Conservation (phyloP, 768 basidiomycete genomes). For the Termitomyces sp. region DNA sequence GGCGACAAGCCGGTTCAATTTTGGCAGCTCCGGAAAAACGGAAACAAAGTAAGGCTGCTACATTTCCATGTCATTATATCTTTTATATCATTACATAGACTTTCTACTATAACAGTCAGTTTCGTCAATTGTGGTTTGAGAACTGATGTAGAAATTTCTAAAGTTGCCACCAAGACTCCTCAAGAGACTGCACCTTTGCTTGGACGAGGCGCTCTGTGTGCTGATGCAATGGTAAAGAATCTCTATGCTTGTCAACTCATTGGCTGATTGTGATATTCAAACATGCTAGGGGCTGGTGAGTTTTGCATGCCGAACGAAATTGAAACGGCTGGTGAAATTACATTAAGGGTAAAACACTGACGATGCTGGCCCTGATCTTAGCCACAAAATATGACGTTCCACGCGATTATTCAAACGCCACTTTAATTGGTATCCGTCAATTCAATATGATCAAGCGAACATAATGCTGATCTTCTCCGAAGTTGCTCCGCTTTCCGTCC, state of each 20-base stretch:
- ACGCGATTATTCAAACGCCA: slow-evolving; percentile 53
- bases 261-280: neutral
- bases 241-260: neutral
- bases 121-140: neutral
- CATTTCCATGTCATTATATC: neutral
- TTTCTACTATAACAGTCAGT: slow-evolving; percentile 68
- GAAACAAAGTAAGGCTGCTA: slow-evolving; percentile 40
- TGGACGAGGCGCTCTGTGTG: slow-evolving; percentile 83
- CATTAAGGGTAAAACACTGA: slow-evolving; percentile 80
- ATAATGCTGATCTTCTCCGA: neutral
- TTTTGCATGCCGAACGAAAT: neutral
- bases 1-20: slow-evolving; percentile 80
- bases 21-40: slow-evolving; percentile 68
- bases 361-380: slow-evolving; percentile 77
- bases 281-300: slow-evolving; percentile 35
- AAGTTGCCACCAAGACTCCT: slow-evolving; percentile 80
- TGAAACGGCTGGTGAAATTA: neutral
- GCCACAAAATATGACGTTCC: slow-evolving; percentile 68
- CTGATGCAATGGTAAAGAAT: slow-evolving; percentile 77
- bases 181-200: slow-evolving; percentile 59
- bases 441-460: neutral
- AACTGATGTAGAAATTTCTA: neutral
- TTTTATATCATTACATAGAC: slow-evolving; percentile 24
- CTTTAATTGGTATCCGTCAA: slow-evolving; percentile 62
- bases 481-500: slow-evolving; percentile 81